Conservation (phyloP, 2,329 filamentous ascomycete genomes). For the Piedraia hortae region DNA sequence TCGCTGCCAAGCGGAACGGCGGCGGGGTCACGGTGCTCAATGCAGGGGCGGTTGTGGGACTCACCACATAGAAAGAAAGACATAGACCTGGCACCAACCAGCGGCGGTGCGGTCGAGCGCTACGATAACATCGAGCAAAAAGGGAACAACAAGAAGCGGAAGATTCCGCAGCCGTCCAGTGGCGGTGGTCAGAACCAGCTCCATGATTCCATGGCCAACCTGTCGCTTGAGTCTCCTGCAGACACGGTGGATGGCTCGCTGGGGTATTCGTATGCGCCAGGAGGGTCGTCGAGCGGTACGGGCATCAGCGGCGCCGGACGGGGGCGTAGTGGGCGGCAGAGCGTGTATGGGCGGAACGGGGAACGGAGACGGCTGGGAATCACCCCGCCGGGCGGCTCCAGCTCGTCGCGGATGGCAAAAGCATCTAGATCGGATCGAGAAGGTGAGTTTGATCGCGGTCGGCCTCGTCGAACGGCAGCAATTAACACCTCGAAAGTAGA, state of each 20-base stretch:
- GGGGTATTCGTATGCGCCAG: constrained; percentile 8
- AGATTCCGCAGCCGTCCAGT: constrained; percentile 74
- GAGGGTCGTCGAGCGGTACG: constrained; percentile 26
- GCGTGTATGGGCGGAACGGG: constrained; percentile 6
- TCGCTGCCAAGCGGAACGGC: constrained; percentile 1
- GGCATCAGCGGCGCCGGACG: constrained; percentile 66
- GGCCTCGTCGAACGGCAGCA: too few relatives aligned
- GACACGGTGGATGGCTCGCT: constrained; percentile 14
- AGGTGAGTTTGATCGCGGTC: too few relatives aligned
- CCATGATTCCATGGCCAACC: constrained; percentile 34
- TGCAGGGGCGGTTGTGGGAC: constrained; percentile 12
- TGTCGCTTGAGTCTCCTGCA: constrained; percentile 24
- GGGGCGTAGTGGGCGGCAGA: constrained; percentile 47
- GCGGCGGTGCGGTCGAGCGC: constrained; percentile 49
- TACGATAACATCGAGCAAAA: constrained; percentile 97
- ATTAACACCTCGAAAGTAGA: not conserved
- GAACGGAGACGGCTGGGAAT: constrained; percentile 16
- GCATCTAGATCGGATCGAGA: too few relatives aligned
- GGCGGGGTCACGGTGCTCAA: constrained; percentile 8
- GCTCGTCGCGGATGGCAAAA: too few relatives aligned
- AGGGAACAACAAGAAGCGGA: constrained; percentile 97
- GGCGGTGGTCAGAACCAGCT: constrained; percentile 29
- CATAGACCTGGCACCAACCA: constrained; percentile 20
- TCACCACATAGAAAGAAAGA: constrained; percentile 7
- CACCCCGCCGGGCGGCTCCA: constrained; percentile 4